phyloP scores from a whole-genome alignment of 768 basidiomycete genomes.

The Agaricus blazei region DNA sequence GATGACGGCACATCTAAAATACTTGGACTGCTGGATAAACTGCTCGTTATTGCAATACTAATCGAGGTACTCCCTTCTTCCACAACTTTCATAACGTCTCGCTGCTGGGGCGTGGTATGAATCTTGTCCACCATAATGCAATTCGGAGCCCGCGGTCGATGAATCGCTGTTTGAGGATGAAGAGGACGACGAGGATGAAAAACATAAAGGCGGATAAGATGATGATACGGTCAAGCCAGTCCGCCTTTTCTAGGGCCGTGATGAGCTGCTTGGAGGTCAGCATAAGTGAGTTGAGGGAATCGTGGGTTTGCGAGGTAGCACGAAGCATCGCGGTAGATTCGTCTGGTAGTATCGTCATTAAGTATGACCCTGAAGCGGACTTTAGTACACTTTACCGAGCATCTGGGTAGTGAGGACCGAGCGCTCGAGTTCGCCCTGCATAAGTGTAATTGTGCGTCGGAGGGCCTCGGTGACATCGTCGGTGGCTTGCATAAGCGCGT shows the following conservation, averaged over 20 bases:
- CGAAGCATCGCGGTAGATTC: slow-evolving; percentile 69
- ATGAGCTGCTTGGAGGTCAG: slow-evolving; percentile 80
- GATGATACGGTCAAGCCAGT: slow-evolving; percentile 88
- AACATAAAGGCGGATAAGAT: slow-evolving; percentile 76
- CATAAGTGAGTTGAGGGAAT: slow-evolving; percentile 66
- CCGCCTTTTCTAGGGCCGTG: slow-evolving; percentile 82
- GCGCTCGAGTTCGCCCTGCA: slow-evolving; percentile 91
- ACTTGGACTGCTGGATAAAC: not conserved
- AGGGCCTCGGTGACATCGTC: slow-evolving; percentile 86
- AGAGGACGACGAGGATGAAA: slow-evolving; percentile 80
- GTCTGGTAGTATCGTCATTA: not conserved
- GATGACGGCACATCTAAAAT: not conserved
- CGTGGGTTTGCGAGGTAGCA: slow-evolving; percentile 72
- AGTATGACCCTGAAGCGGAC: not conserved
- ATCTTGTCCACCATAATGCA: slow-evolving; percentile 86
- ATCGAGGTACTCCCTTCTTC: slow-evolving; percentile 25
- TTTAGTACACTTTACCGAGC: slow-evolving; percentile 46
- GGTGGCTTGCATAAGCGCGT: slow-evolving; percentile 84
- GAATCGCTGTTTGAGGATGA: slow-evolving; percentile 84
- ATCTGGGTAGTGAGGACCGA: slow-evolving; percentile 84
- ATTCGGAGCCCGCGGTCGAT: slow-evolving; percentile 74
- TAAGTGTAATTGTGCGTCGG: slow-evolving; percentile 74
- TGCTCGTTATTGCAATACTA: not conserved
- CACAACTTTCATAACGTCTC: slow-evolving; percentile 20
- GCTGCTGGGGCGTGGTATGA: slow-evolving; percentile 45